phyloP scores from a whole-genome alignment of 1,284 basidiomycete species.

The Somion occarium region DNA sequence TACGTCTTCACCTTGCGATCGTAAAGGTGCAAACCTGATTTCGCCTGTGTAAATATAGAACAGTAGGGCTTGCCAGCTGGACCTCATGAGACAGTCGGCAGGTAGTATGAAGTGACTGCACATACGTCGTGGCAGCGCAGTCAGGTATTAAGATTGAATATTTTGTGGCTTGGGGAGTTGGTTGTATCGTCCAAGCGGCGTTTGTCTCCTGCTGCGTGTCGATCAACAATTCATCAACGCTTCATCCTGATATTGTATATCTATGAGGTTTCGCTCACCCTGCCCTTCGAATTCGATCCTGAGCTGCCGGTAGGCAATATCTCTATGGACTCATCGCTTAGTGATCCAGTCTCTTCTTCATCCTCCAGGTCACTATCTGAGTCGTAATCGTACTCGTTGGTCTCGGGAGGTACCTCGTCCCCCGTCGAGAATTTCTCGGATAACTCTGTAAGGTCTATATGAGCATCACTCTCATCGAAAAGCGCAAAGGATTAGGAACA shows the following conservation, averaged over 20 bases:
- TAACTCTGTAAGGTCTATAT: constrained; percentile 9
- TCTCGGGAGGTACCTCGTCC: background rate
- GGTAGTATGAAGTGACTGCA: background rate
- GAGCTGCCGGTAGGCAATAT: no score
- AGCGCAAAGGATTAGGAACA: no score
- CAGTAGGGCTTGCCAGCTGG: constrained; percentile 14
- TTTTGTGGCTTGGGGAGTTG: background rate
- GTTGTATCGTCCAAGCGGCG: background rate
- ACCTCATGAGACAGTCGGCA: background rate
- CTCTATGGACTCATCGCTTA: no score
- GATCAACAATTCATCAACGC: no score
- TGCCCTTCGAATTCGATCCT: no score
- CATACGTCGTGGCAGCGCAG: background rate
- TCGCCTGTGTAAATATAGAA: constrained; percentile 13
- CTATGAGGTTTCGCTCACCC: no score
- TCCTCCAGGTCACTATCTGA: constrained; percentile 15
- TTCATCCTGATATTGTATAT: no score
- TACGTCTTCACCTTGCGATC: constrained; percentile 7
- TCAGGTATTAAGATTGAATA: background rate
- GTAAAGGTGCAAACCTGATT: constrained; percentile 12
- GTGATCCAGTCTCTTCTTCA: no score
- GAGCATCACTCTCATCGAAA: background rate
- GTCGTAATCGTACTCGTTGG: constrained; percentile 9
- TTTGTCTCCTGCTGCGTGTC: background rate
- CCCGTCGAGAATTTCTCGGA: constrained; percentile 1